Percentiles rank a stretch among this genome's conserved stretches.
These are phyloP conservation scores for Cryomyces antarcticus DNA, from an alignment of 495 filamentous ascomycete species.

Conservation along the genomic window DNA sequence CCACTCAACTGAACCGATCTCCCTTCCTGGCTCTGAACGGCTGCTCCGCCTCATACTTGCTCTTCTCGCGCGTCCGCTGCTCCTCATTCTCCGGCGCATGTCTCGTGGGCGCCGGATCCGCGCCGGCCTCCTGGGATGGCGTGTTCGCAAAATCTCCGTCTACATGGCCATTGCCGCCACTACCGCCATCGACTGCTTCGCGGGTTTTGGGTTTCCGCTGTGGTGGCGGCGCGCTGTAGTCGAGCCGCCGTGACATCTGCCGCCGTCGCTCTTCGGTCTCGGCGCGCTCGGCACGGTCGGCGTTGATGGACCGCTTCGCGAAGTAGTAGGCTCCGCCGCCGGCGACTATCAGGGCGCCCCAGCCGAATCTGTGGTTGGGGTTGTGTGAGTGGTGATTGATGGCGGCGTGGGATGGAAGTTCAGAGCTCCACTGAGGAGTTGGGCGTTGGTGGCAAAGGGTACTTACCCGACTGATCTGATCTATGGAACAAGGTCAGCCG, in stretches of 20 bases:
- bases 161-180: slow-evolving; percentile 4
- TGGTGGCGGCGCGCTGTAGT: background rate
- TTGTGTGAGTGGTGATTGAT: background rate
- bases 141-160: slow-evolving; percentile 39
- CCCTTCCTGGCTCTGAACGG: slow-evolving; percentile 60
- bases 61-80: slow-evolving; percentile 52
- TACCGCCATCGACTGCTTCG: slow-evolving; percentile 1
- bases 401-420: background rate
- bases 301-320: slow-evolving; percentile 84
- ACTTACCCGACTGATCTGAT: slow-evolving; percentile 7
- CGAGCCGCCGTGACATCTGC: slow-evolving; percentile 5
- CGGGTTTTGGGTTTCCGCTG: background rate
- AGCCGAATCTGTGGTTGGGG: slow-evolving; percentile 31
- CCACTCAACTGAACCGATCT: slow-evolving; percentile 52
- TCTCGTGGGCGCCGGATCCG: slow-evolving; percentile 70
- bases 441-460: background rate
- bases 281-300: slow-evolving; percentile 53
- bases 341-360: slow-evolving; percentile 65
- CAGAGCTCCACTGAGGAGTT: too few species aligned
- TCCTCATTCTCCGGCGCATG: slow-evolving; percentile 59
- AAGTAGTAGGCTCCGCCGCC: slow-evolving; percentile 92
- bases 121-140: slow-evolving; percentile 58
- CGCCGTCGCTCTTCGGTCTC: slow-evolving; percentile 29
- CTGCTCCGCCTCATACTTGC: slow-evolving; percentile 68
- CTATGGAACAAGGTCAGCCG: slow-evolving; percentile 1